phyloP scores from a whole-genome alignment of 2,329 filamentous ascomycete species.

The Phaeosphaeria sp. region DNA sequence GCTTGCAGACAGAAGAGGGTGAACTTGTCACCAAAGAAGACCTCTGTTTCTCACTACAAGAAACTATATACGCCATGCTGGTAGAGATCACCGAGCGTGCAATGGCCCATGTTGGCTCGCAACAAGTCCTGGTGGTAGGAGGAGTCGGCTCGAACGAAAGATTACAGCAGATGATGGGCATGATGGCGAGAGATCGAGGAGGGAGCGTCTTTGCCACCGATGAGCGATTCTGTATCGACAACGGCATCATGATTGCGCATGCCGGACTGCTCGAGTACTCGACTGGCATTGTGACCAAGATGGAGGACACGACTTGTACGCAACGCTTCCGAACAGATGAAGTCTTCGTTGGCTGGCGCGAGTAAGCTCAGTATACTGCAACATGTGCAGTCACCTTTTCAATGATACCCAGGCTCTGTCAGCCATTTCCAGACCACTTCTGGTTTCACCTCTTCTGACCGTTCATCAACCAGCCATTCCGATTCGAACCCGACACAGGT shows the following conservation, averaged over 20 bases:
- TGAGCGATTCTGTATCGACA: slow-evolving; percentile 98
- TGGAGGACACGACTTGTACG: slow-evolving; percentile 79
- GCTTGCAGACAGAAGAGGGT: slow-evolving; percentile 54
- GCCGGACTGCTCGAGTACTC: slow-evolving; percentile 86
- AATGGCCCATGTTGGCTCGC: slow-evolving; percentile 95
- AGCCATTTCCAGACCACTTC: not conserved
- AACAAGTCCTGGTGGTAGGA: slow-evolving; percentile 91
- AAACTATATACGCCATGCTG: slow-evolving; percentile 95
- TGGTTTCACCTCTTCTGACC: not conserved
- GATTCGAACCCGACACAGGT: no score
- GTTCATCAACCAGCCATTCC: no score
- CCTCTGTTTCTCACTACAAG: slow-evolving; percentile 92
- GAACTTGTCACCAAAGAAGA: slow-evolving; percentile 77
- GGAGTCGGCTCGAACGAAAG: slow-evolving; percentile 95
- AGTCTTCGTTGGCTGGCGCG: slow-evolving; percentile 58
- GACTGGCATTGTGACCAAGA: slow-evolving; percentile 76
- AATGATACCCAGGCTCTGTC: not conserved
- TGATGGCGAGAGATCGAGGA: slow-evolving; percentile 87
- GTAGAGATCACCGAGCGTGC: slow-evolving; percentile 98
- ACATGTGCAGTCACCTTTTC: not conserved
- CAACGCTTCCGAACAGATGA: slow-evolving; percentile 60
- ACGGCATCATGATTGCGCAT: slow-evolving; percentile 99
- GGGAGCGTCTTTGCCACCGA: slow-evolving; percentile 94
- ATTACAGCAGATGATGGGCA: slow-evolving; percentile 97
- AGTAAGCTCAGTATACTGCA: slow-evolving; percentile 40